Evolutionary conservation across 164 flowering plant genomes (phyloP).

Genomic region (Dillenia turbinata): DNA sequence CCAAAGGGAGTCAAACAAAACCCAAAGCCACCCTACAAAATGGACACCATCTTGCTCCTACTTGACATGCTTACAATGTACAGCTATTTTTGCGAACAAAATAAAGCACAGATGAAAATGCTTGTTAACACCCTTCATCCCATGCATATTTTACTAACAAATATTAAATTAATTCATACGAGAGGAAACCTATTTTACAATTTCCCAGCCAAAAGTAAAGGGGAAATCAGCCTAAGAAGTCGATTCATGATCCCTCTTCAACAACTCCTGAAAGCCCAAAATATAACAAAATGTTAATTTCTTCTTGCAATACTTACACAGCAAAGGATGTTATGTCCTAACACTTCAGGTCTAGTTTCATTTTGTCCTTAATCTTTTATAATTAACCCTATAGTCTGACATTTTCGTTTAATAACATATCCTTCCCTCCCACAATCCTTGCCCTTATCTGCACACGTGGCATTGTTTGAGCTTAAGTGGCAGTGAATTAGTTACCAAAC

Average conservation of each 20-base stretch:
- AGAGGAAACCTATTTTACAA: conserved; percentile 22
- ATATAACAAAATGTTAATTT: neutral
- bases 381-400: too few species aligned
- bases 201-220: conserved; percentile 15
- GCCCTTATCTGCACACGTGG: too few species aligned
- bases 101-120: neutral
- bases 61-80: conserved; percentile 6
- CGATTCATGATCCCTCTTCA: conserved; percentile 43
- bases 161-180: neutral
- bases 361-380: too few species aligned
- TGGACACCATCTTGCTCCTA: neutral
- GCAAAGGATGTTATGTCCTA: neutral
- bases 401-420: too few species aligned
- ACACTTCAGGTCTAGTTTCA: neutral
- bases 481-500: too few species aligned
- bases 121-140: neutral
- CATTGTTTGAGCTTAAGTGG: too few species aligned
- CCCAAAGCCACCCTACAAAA: neutral
- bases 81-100: neutral
- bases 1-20: too few species aligned
- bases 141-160: conserved; percentile 5
- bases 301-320: neutral
- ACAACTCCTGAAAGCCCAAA: conserved; percentile 38
- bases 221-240: conserved; percentile 17
- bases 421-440: too few species aligned